These are phyloP conservation scores for Diplocarpon rosae DNA, from an alignment of 2,329 filamentous ascomycete genomes.

Conservation along the genomic window DNA sequence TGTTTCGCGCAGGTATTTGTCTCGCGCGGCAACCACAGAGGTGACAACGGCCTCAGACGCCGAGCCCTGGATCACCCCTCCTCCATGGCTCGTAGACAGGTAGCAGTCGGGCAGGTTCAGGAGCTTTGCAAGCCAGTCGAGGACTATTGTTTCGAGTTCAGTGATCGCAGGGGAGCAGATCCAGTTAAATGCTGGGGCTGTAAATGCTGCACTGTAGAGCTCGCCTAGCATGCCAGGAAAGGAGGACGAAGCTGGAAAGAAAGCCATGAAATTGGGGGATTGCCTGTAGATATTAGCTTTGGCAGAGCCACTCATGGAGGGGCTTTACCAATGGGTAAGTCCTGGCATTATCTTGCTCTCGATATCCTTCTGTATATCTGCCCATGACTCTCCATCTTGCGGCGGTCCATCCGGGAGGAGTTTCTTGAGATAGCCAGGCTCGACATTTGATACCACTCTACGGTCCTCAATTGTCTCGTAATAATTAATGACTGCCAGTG, in stretches of 20 bases:
- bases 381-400: slow-evolving; percentile 60
- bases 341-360: slow-evolving; percentile 81
- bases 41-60: slow-evolving; percentile 83
- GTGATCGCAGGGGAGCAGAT: slow-evolving; percentile 86
- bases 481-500: slow-evolving; percentile 63
- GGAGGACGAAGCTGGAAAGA: slow-evolving; percentile 74
- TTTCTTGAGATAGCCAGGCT: slow-evolving; percentile 76
- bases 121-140: slow-evolving; percentile 81
- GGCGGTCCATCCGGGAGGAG: slow-evolving; percentile 61
- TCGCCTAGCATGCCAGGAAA: slow-evolving; percentile 85
- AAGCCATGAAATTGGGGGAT: slow-evolving; percentile 89
- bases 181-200: slow-evolving; percentile 92
- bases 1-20: slow-evolving; percentile 58
- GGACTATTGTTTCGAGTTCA: slow-evolving; percentile 82
- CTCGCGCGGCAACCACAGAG: slow-evolving; percentile 76
- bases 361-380: slow-evolving; percentile 71
- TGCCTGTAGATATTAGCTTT: slow-evolving; percentile 39
- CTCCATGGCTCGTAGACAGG: slow-evolving; percentile 60
- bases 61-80: slow-evolving; percentile 89
- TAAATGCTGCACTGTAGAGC: slow-evolving; percentile 83
- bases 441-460: slow-evolving; percentile 64
- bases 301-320: background rate
- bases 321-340: slow-evolving; percentile 66
- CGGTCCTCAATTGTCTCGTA: slow-evolving; percentile 63
- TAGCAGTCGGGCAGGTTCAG: slow-evolving; percentile 64